Evolutionary conservation across 2,329 filamentous ascomycete genomes (phyloP).

Genomic region (Diaporthe ilicicola): DNA sequence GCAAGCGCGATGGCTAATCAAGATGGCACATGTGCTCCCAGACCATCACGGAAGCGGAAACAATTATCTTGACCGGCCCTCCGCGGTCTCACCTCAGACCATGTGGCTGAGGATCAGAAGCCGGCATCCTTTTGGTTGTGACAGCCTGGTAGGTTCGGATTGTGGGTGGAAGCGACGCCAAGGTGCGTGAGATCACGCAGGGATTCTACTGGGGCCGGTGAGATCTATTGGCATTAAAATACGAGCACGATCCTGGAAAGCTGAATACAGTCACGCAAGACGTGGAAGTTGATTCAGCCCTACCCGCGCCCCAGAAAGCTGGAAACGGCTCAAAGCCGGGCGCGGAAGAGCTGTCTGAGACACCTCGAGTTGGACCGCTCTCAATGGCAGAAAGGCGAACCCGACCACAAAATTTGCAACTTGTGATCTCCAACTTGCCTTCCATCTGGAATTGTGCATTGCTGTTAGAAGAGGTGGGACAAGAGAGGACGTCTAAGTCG

Average conservation of each 20-base stretch:
- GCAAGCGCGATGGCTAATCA: neutral
- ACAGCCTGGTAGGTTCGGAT: neutral
- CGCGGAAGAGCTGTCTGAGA: neutral
- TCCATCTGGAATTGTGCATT: neutral
- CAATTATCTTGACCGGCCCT: neutral
- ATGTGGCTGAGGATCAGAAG: neutral
- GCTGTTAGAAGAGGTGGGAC: neutral
- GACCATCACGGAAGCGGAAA: neutral
- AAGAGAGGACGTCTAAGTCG: too few relatives aligned
- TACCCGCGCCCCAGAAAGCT: neutral
- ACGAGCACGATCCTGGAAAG: neutral
- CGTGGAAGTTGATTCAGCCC: neutral
- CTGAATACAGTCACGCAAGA: neutral
- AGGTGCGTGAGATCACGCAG: neutral
- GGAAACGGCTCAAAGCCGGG: neutral
- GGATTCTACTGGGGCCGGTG: neutral
- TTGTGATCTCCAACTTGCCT: neutral
- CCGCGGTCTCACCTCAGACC: constrained; percentile 13
- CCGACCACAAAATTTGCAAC: neutral
- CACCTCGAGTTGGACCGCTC: neutral
- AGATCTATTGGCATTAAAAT: neutral
- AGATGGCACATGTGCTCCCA: neutral
- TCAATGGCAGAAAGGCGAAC: neutral
- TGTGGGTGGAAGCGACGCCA: too few relatives aligned
- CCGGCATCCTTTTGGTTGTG: neutral